Base-by-base conservation (phyloP, 2,329 filamentous ascomycete genomes). In the Akanthomyces uredinophilus region DNA sequence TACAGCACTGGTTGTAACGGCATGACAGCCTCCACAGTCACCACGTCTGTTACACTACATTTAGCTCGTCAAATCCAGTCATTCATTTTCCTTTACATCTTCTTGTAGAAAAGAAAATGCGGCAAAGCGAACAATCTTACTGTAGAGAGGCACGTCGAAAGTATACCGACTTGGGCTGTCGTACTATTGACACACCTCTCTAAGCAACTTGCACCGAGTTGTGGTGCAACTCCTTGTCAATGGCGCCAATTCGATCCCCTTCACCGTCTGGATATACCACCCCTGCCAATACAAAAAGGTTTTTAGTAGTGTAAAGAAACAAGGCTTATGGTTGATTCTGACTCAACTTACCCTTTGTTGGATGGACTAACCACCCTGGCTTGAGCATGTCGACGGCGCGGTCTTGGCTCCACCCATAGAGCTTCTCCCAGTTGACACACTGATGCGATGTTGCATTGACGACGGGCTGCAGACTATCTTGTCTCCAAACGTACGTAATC, bases 371-470 rank as follows among this genome's bases (percentile, higher is more conserved):
- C 58, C 58, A 61, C 16, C 58, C 58, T 1, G 58, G 58, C 41
- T 54, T 54, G 5, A 61, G 39, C 58, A 61, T 61, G 20, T 61
- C 58, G 5, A 61, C 58, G 1, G 58, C 58, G n/a, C 58, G 50
- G 18, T 61, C 58, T 22, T 54, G 39, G 43, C 58, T 61, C 58
- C 58, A 61, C 7, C 24, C 49, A 22, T 47, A 61, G 6, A 61
- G 51, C 58, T 41, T 61, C 11, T 54, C 58, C 58, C 58, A 61
- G 39, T 61, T 54, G 24, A 61, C 49, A n/a, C 58, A 61, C 27
- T 61, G 49, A 46, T 61, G 58, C 47, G 58, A 61, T 11, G 58
- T 61, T 39, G 50, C 32, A 10, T 61, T 61, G 1, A 61, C 58
- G 10, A 61, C 58, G 5, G 58, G 58, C 16, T 47, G 39, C 14